Evolutionary conservation across 257 asterid genomes (phyloP).

Genomic region (Solanum okadae): DNA sequence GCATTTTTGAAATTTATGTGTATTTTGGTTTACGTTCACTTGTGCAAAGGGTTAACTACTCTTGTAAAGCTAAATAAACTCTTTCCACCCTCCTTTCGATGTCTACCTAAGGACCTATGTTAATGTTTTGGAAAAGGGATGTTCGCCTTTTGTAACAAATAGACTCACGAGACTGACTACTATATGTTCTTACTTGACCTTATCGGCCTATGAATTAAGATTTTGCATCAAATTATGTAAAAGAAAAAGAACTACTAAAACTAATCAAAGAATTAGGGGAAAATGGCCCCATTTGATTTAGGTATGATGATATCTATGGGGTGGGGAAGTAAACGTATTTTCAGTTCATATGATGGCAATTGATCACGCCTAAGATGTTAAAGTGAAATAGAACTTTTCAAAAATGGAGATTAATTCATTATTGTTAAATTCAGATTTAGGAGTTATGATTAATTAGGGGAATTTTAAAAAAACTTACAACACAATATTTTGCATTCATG

Average conservation of each 20-base stretch:
- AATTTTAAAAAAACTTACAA: background rate
- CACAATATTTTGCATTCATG: background rate
- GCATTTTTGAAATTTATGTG: background rate
- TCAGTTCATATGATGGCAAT: background rate
- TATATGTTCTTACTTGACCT: background rate
- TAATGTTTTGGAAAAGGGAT: no score
- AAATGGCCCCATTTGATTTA: background rate
- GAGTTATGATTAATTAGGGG: background rate
- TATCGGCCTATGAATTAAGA: background rate
- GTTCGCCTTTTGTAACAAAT: background rate
- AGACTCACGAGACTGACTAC: background rate
- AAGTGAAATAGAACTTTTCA: background rate
- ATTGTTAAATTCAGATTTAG: background rate
- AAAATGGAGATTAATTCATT: background rate
- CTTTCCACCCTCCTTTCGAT: no score
- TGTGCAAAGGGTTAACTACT: background rate
- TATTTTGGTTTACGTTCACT: background rate
- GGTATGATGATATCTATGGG: background rate
- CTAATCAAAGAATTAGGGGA: background rate
- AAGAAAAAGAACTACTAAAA: background rate
- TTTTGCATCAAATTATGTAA: background rate
- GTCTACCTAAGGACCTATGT: background rate
- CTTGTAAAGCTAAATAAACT: background rate
- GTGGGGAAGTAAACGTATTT: background rate
- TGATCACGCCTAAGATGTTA: background rate